These are phyloP conservation scores for Fraxinus excelsior DNA, from an alignment of 257 asterid species.

Conservation along the genomic window DNA sequence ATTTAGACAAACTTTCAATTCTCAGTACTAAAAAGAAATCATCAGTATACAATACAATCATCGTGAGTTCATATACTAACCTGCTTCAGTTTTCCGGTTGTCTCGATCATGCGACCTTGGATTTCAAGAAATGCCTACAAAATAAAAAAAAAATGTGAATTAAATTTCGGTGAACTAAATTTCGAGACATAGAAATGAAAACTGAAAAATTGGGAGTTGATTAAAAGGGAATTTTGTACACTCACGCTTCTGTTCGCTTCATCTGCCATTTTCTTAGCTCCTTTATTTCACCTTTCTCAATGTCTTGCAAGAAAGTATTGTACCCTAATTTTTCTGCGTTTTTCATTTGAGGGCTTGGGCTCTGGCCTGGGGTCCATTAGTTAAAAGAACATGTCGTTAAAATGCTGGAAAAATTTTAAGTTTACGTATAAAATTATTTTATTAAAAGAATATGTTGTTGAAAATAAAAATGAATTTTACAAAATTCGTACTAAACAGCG, in stretches of 20 bases:
- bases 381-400: background rate
- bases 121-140: slow-evolving; percentile 86
- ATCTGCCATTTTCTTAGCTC: slow-evolving; percentile 68
- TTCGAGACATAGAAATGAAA: background rate
- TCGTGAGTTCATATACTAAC: slow-evolving; percentile 25
- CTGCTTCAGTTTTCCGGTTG: slow-evolving; percentile 88
- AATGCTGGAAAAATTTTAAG: no score
- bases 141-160: background rate
- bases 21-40: background rate
- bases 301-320: background rate
- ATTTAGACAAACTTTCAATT: background rate
- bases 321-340: slow-evolving; percentile 9
- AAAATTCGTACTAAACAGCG: no score
- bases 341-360: background rate
- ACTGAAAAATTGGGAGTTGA: background rate
- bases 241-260: slow-evolving; percentile 76
- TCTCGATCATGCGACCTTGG: slow-evolving; percentile 90
- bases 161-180: background rate
- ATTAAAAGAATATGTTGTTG: no score
- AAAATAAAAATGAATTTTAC: no score
- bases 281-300: slow-evolving; percentile 4
- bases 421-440: no score
- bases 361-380: background rate
- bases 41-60: background rate
- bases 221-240: background rate